phyloP scores from a whole-genome alignment of 2,329 filamentous ascomycete genomes.

The Fusarium floridanum region DNA sequence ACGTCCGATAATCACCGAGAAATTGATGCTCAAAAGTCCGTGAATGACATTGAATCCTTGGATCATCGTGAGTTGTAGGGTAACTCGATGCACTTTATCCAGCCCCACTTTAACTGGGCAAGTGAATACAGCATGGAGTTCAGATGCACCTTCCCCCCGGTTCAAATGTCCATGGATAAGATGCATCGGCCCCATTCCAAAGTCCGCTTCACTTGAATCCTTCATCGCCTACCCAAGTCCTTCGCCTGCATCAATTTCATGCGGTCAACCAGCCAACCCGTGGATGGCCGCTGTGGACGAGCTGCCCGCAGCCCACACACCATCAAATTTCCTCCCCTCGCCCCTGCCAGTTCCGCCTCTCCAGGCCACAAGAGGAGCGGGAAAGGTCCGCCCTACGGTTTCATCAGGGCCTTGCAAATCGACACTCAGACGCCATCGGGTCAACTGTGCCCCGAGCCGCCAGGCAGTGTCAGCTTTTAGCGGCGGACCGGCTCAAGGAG shows the following conservation, averaged over 20 bases:
- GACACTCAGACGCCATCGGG: slow-evolving; percentile 8
- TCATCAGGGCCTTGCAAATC: neutral
- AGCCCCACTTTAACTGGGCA: neutral
- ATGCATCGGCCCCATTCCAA: slow-evolving; percentile 1
- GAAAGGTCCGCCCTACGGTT: neutral
- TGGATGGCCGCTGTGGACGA: neutral
- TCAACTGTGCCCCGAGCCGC: slow-evolving; percentile 11
- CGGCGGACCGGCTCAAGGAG: neutral
- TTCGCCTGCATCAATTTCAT: neutral
- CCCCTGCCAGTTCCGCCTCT: neutral
- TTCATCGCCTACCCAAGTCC: neutral
- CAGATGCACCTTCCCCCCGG: neutral
- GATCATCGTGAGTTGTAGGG: neutral
- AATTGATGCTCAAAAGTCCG: no score
- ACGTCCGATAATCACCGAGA: neutral
- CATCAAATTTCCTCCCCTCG: neutral
- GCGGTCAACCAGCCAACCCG: slow-evolving; percentile 2
- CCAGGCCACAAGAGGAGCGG: neutral
- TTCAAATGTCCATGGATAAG: neutral
- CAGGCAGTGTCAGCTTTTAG: slow-evolving; percentile 35
- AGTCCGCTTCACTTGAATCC: slow-evolving; percentile 2
- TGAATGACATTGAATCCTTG: neutral
- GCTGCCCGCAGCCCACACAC: neutral
- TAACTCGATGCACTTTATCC: neutral
- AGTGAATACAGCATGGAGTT: neutral